Evolutionary conservation across 1,284 basidiomycete genomes (phyloP), one percentile per base, ranked within the genome.

Genomic region (Anthracocystis walkeri): DNA sequence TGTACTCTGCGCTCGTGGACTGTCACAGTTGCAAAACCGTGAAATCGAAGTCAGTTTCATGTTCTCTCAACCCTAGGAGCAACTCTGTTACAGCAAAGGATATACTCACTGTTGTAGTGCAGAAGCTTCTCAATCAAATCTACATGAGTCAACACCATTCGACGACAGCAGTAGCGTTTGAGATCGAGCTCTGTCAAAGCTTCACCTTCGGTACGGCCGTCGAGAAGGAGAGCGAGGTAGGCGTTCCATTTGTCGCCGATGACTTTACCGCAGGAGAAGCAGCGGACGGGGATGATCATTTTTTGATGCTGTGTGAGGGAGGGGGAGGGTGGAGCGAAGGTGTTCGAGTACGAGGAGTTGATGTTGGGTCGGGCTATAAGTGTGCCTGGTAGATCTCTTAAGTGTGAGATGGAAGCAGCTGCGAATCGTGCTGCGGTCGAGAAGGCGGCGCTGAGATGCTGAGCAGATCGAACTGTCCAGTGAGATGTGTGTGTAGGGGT

Each of bases 101-200:
- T n/a, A 25, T 10, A 90, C 94, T 82, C 76, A 97, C 95, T 94
- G 87, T 96, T 97, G 87, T 97, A 97, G 82, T 96, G 93, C 27
- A 97, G 88, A 20, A 97, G 89, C 86, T 97, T 97, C 86, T 97
- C 95, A 79, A 97, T 97, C 68, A 97, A 88, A 87, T 97, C 95
- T 69, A 97, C 95, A 85, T 99, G 96, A 0, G 96, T 98, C 61
- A 98, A 87, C 12, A 99, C 93, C 96, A 99, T 99, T 59, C 96
- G 90, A 51, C 96, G 89, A 87, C 96, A 98, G 87, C 95, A 98
- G 86, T 98, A 98, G 65, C 96, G 88, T 86, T 94, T 95, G 61
- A 98, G 87, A 75, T 95, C 92, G 5, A 97, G 88, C 80, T 92
- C 91, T 77, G 97, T 95, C 57, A 98, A 89, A 10, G 95, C 95